Conservation (phyloP, 495 filamentous ascomycete genomes). For the Podospora pseudoanserina region DNA sequence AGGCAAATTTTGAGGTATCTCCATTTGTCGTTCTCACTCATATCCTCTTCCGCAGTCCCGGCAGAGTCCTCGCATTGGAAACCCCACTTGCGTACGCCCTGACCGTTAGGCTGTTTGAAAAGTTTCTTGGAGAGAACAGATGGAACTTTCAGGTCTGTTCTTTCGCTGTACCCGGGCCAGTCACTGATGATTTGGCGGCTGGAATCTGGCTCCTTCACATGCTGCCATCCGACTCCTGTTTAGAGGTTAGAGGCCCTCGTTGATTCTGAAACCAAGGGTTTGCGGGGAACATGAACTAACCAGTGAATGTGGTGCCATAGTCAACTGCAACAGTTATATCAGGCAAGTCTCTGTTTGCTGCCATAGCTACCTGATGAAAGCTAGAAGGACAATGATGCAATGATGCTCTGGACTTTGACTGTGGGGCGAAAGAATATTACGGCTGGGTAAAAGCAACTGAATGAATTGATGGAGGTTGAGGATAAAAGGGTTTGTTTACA, state of each 20-base stretch:
- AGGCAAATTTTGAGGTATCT: constrained; percentile 62
- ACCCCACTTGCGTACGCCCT: constrained; percentile 43
- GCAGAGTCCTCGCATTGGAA: constrained; percentile 47
- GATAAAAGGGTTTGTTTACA: too few species aligned
- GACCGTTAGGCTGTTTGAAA: constrained; percentile 43
- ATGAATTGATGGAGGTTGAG: too few species aligned
- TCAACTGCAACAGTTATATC: background rate
- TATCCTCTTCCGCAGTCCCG: constrained; percentile 21
- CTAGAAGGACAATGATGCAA: too few species aligned
- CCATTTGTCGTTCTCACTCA: constrained; percentile 27
- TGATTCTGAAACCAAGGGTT: too few species aligned
- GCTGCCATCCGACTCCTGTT: constrained; percentile 53
- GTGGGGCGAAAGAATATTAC: too few species aligned
- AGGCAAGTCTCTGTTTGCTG: background rate
- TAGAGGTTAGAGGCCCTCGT: too few species aligned
- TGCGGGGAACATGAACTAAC: background rate
- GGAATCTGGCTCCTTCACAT: constrained; percentile 29
- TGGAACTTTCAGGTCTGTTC: constrained; percentile 42
- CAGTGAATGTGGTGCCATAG: background rate
- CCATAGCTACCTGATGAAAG: too few species aligned
- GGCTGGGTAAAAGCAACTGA: too few species aligned
- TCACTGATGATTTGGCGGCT: constrained; percentile 55
- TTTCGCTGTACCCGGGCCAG: constrained; percentile 52
- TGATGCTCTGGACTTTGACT: too few species aligned
- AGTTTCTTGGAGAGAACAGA: constrained; percentile 42